Percentiles rank a stretch among this genome's conserved stretches.
Evolutionary conservation across 1,139 yeast species (phyloP).

Genomic region (Candida sojae): DNA sequence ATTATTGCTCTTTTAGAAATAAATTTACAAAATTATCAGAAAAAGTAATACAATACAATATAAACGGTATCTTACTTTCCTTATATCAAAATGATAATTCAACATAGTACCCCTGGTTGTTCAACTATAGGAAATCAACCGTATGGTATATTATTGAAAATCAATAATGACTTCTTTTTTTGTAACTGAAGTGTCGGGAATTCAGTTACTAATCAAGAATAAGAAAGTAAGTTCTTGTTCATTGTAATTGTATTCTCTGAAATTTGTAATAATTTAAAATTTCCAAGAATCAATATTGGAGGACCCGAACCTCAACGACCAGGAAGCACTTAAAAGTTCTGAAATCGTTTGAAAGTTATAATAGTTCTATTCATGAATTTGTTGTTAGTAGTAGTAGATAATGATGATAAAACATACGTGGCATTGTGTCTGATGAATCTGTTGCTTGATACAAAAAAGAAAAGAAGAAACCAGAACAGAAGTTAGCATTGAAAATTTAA

Average conservation of each 20-base stretch:
- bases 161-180: slow-evolving; percentile 8
- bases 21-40: background rate
- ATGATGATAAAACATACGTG: slow-evolving; percentile 47
- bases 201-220: slow-evolving; percentile 51
- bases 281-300: slow-evolving; percentile 34
- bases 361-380: slow-evolving; percentile 1
- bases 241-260: slow-evolving; percentile 21
- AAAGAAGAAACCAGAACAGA: slow-evolving; percentile 2
- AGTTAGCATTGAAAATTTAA: slow-evolving; percentile 12
- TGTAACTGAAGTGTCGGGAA: slow-evolving; percentile 87
- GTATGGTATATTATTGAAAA: background rate
- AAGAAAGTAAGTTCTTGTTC: slow-evolving; percentile 18
- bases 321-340: slow-evolving; percentile 17
- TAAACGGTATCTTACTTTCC: background rate
- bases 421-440: slow-evolving; percentile 38
- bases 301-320: slow-evolving; percentile 72
- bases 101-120: too few relatives aligned
- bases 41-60: too few relatives aligned
- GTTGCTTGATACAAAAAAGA: slow-evolving; percentile 8
- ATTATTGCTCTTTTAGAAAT: background rate
- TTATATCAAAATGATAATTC: background rate
- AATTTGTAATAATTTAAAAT: slow-evolving; percentile 8
- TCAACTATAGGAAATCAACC: too few relatives aligned
- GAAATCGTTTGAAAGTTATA: slow-evolving; percentile 16
- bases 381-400: slow-evolving; percentile 10